Evolutionary conservation across 768 basidiomycete species (phyloP).

Genomic region (Tricholoma bakamatsutake): DNA sequence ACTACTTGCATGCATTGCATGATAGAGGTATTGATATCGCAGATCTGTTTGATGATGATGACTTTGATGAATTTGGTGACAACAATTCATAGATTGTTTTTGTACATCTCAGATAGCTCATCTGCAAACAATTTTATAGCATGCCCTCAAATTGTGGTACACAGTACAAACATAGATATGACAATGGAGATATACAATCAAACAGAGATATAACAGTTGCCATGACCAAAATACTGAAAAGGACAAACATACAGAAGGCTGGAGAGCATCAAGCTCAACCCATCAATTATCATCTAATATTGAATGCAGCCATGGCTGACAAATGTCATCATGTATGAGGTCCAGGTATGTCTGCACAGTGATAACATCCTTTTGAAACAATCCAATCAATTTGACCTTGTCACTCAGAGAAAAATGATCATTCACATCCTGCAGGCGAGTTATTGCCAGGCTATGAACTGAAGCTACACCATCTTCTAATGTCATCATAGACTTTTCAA

Average conservation of each 20-base stretch:
- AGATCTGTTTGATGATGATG: background rate
- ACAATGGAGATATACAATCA: too few relatives aligned
- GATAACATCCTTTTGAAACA: background rate
- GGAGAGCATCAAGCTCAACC: background rate
- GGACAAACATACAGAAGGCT: too few relatives aligned
- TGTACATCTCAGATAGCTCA: background rate
- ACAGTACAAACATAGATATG: too few relatives aligned
- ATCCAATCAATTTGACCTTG: background rate
- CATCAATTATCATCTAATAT: background rate
- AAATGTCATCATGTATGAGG: background rate
- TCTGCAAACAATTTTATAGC: background rate
- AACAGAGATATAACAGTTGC: too few relatives aligned
- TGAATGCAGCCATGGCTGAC: background rate
- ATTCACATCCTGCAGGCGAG: background rate
- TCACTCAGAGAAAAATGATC: background rate
- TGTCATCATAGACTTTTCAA: background rate
- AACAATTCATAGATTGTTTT: background rate
- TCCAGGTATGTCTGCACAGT: background rate
- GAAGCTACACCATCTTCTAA: background rate
- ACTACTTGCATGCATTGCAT: constrained; percentile 4
- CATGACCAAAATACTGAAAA: too few relatives aligned
- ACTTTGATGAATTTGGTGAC: too few relatives aligned
- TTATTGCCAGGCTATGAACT: background rate
- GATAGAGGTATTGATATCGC: background rate
- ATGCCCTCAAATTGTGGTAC: too few relatives aligned